Conservation (phyloP, 2,329 filamentous ascomycete species). For the Exophiala bonariae region DNA sequence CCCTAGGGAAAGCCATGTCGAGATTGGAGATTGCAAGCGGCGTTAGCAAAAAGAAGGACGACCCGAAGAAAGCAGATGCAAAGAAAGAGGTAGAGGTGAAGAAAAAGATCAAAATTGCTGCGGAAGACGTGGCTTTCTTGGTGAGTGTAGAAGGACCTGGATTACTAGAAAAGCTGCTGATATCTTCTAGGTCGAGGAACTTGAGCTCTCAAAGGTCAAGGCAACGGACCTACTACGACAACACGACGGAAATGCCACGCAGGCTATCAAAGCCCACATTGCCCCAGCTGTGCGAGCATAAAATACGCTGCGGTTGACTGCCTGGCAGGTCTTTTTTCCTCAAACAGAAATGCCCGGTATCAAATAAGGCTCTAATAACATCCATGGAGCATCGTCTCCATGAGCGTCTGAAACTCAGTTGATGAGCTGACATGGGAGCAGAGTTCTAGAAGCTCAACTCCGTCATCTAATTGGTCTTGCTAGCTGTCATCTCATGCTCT, state of each 20-base stretch:
- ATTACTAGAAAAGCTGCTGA: not conserved
- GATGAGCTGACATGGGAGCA: too few relatives aligned
- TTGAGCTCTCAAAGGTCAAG: slow-evolving; percentile 47
- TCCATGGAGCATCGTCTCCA: too few relatives aligned
- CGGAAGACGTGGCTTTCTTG: slow-evolving; percentile 47
- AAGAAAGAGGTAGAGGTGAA: slow-evolving; percentile 40
- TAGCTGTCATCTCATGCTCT: too few relatives aligned
- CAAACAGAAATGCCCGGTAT: too few relatives aligned
- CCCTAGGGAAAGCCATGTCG: slow-evolving; percentile 51
- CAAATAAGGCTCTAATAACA: too few relatives aligned
- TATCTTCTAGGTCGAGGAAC: slow-evolving; percentile 39
- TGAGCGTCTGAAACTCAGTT: too few relatives aligned
- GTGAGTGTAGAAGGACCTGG: slow-evolving; percentile 33
- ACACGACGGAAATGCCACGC: slow-evolving; percentile 45
- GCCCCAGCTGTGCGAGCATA: slow-evolving; percentile 27
- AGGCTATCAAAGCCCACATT: slow-evolving; percentile 45
- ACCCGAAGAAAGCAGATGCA: slow-evolving; percentile 30
- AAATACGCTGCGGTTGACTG: not conserved
- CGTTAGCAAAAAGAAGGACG: slow-evolving; percentile 27
- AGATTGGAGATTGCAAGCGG: slow-evolving; percentile 46
- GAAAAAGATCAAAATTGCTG: slow-evolving; percentile 44
- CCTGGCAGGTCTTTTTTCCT: too few relatives aligned
- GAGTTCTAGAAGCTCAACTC: too few relatives aligned
- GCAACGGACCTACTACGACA: slow-evolving; percentile 48
- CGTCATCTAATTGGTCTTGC: too few relatives aligned